Evolutionary conservation across 2,329 filamentous ascomycete species (phyloP).

Genomic region (Aspergillus fischeri): DNA sequence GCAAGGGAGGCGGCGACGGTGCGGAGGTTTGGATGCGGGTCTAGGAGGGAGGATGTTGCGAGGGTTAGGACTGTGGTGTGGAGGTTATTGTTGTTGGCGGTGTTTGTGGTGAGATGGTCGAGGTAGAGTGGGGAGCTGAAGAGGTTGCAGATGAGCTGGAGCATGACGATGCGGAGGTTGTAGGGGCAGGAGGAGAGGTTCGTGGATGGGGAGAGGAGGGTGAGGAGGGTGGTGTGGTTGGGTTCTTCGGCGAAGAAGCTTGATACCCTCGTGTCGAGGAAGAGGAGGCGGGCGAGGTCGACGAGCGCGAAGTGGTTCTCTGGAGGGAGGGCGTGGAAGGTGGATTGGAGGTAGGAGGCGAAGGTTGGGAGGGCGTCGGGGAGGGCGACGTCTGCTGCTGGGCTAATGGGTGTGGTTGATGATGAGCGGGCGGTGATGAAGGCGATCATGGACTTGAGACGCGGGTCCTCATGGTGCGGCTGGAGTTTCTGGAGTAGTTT

Average conservation of each 20-base stretch:
- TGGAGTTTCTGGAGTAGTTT: conserved; percentile 81
- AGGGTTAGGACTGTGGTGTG: conserved; percentile 62
- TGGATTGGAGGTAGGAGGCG: conserved; percentile 56
- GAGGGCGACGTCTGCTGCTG: conserved; percentile 62
- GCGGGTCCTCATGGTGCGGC: conserved; percentile 50
- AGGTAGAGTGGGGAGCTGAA: conserved; percentile 72
- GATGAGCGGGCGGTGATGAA: conserved; percentile 60
- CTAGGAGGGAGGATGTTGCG: conserved; percentile 73
- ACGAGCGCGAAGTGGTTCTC: conserved; percentile 74
- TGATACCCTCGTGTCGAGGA: conserved; percentile 73
- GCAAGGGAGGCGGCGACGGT: conserved; percentile 78
- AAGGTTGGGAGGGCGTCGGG: conserved; percentile 68
- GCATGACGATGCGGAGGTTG: conserved; percentile 70
- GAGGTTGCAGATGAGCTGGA: conserved; percentile 81
- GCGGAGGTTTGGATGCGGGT: conserved; percentile 70
- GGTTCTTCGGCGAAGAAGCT: conserved; percentile 78
- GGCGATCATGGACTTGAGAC: conserved; percentile 60
- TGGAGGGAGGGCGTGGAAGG: conserved; percentile 53
- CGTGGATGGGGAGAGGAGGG: conserved; percentile 50
- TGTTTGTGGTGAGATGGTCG: conserved; percentile 69
- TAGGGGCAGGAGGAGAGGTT: conserved; percentile 63
- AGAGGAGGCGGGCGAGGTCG: conserved; percentile 76
- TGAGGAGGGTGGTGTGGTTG: conserved; percentile 58
- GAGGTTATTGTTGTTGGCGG: conserved; percentile 49
- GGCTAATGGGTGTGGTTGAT: conserved; percentile 48